Conservation (phyloP, 441 rosid species). For the Melastoma candidum region DNA sequence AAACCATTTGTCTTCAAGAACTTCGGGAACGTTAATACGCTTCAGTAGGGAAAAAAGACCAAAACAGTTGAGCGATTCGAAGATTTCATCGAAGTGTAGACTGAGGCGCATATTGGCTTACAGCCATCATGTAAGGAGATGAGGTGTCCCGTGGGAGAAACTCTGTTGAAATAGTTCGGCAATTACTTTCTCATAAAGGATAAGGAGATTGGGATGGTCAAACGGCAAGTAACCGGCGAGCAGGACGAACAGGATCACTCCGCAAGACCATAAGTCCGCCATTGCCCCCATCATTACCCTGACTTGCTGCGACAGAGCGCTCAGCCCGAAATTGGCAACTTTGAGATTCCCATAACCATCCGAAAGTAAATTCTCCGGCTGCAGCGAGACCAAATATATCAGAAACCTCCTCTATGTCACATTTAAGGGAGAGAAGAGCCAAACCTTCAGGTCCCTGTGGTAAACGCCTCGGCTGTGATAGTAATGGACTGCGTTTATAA, state of each 20-base stretch:
- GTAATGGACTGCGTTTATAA: slow-evolving; percentile 83
- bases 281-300: slow-evolving; percentile 84
- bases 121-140: slow-evolving; percentile 25
- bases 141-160: neutral
- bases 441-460: slow-evolving; percentile 92
- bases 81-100: neutral
- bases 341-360: slow-evolving; percentile 78
- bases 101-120: slow-evolving; percentile 28
- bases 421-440: neutral
- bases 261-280: slow-evolving; percentile 97
- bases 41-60: slow-evolving; percentile 24
- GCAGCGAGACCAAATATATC: slow-evolving; percentile 14
- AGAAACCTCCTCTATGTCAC: neutral
- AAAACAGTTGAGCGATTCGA: slow-evolving; percentile 2
- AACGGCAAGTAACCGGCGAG: slow-evolving; percentile 99
- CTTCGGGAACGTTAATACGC: slow-evolving; percentile 77
- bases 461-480: slow-evolving; percentile 97
- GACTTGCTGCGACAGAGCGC: slow-evolving; percentile 93
- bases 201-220: slow-evolving; percentile 84
- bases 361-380: slow-evolving; percentile 89
- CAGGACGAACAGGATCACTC: slow-evolving; percentile 93
- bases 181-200: slow-evolving; percentile 78
- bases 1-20: slow-evolving; percentile 88
- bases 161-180: neutral
- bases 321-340: slow-evolving; percentile 94